Percentiles rank a stretch among this genome's conserved stretches.
Evolutionary conservation across 139 green algal species (phyloP).

Genomic region (Astrephomene gubernaculifera): DNA sequence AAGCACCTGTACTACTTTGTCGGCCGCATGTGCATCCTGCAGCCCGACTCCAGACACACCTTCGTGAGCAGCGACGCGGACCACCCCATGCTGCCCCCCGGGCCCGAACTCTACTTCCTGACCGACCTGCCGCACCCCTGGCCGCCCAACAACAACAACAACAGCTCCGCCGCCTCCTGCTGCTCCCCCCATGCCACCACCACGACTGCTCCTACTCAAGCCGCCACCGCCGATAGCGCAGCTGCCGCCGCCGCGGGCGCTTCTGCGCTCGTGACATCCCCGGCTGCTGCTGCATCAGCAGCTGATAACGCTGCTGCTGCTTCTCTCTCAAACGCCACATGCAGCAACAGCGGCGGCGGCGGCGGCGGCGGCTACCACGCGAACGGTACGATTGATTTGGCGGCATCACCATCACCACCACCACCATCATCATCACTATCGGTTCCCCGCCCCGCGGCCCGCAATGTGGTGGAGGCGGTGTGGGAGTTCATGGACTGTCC

Average conservation of each 20-base stretch:
- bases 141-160: background rate
- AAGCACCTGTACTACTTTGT: conserved; percentile 73
- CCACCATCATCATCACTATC: background rate
- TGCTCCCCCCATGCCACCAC: background rate
- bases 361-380: background rate
- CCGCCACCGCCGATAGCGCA: background rate
- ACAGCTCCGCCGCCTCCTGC: background rate
- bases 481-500: conserved; percentile 90
- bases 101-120: conserved; percentile 81
- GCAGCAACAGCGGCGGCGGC: background rate
- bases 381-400: background rate
- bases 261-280: background rate
- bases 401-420: background rate
- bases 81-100: conserved; percentile 88
- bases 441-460: background rate
- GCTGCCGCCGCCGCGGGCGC: no score
- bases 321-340: no score
- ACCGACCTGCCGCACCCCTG: background rate
- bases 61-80: conserved; percentile 63
- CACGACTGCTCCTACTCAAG: background rate
- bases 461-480: conserved; percentile 69
- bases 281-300: no score
- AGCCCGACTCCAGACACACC: conserved; percentile 79
- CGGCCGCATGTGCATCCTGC: conserved; percentile 89
- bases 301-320: no score